A percentile compares a stretch with the other conserved stretches of the same genome.
Evolutionary conservation across 1,139 yeast genomes (phyloP).

Genomic region (Suhomyces taliae): DNA sequence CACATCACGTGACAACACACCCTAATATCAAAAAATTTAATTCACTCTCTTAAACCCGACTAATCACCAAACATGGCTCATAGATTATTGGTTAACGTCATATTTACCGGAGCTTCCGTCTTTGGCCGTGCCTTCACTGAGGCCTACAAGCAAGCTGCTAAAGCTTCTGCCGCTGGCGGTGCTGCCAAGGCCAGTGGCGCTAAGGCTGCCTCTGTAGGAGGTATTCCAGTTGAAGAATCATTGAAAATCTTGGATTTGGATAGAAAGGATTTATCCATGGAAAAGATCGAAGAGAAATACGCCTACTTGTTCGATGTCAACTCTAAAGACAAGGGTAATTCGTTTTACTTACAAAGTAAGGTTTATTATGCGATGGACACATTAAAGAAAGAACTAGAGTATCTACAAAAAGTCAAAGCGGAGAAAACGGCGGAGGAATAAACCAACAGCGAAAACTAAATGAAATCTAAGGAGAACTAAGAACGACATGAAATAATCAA

Average conservation of each 20-base stretch:
- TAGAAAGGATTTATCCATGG: constrained; percentile 52
- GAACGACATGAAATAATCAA: no score
- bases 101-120: constrained; percentile 92
- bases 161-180: constrained; percentile 73
- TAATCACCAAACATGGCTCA: constrained; percentile 62
- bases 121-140: constrained; percentile 96
- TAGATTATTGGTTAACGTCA: constrained; percentile 82
- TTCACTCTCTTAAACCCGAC: background rate
- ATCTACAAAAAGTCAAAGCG: constrained; percentile 33
- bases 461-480: background rate
- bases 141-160: constrained; percentile 95
- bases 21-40: constrained; percentile 2
- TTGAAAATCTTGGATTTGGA: constrained; percentile 86
- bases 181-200: constrained; percentile 48
- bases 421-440: constrained; percentile 20
- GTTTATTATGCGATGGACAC: constrained; percentile 69
- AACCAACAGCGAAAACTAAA: background rate
- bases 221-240: constrained; percentile 85
- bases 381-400: constrained; percentile 48
- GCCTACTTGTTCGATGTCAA: constrained; percentile 83
- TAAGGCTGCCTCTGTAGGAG: constrained; percentile 58
- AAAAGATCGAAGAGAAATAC: constrained; percentile 71
- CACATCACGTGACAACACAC: constrained; percentile 1
- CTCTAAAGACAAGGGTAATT: constrained; percentile 90
- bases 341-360: constrained; percentile 89